Evolutionary conservation across 2,329 filamentous ascomycete species (phyloP).

Genomic region (Monosporascus cannonballus): DNA sequence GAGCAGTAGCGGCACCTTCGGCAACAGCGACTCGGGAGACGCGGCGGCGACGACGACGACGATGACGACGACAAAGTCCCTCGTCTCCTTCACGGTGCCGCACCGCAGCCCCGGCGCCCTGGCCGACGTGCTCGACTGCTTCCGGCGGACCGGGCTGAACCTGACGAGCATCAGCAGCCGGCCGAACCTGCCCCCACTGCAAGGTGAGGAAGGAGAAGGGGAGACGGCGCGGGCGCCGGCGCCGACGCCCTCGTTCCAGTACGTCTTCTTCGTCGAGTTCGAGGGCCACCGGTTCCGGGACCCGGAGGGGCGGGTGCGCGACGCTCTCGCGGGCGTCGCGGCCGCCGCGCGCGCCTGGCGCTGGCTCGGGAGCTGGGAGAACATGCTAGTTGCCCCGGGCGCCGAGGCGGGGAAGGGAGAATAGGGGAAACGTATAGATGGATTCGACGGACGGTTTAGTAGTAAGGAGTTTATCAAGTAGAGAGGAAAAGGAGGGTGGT

Average conservation of each 20-base stretch:
- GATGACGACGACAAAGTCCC: constrained; percentile 51
- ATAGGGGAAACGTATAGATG: neutral
- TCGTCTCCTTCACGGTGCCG: constrained; percentile 78
- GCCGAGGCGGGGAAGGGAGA: neutral
- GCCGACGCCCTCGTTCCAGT: constrained; percentile 63
- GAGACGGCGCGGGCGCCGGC: constrained; percentile 4
- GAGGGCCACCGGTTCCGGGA: constrained; percentile 54
- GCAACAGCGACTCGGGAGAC: neutral
- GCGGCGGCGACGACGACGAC: constrained; percentile 6
- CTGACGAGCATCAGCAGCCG: constrained; percentile 86
- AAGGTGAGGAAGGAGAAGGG: constrained; percentile 20
- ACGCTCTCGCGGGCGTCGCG: constrained; percentile 53
- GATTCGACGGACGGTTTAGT: neutral
- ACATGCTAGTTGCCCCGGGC: constrained; percentile 11
- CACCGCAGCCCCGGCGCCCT: constrained; percentile 76
- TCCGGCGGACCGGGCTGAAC: constrained; percentile 67
- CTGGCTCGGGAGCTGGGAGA: constrained; percentile 65
- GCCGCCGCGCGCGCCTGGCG: constrained; percentile 55
- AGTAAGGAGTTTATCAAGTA: too few relatives aligned
- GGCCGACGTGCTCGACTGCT: constrained; percentile 73
- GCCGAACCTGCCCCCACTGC: constrained; percentile 54
- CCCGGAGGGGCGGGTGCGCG: constrained; percentile 50
- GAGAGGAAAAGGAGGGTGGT: too few relatives aligned
- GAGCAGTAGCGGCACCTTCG: neutral
- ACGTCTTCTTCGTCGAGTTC: constrained; percentile 93